Evolutionary conservation across 2,329 filamentous ascomycete genomes (phyloP), one percentile per base, ranked within the genome.

Genomic region (Penicillium verrucosum): DNA sequence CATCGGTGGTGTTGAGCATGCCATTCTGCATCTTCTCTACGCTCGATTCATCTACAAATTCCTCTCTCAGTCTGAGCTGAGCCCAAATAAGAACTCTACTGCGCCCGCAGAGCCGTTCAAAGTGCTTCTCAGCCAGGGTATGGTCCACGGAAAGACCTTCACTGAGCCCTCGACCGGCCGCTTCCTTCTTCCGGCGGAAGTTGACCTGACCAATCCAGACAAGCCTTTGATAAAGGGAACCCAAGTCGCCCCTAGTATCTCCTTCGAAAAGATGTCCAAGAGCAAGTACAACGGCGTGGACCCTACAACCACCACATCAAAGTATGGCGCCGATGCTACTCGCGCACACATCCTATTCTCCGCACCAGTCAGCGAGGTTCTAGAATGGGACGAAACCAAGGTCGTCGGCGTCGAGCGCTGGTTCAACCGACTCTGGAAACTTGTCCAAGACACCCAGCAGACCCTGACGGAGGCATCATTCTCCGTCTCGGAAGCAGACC

Each of bases 231-330:
- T 94, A n/a, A 79, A 79, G 18, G 80, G 81, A 0, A 89, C 85
- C 0, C 84, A 85, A 4, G 75, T 82, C 46, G 66, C 69, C 0
- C 85, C 88, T 1, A 82, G 78, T 29, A 74, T 91, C 18, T 86
- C 84, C 1, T 96, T 83, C 65, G 91, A 96, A 72, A 96, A 96
- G 71, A 96, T 96, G 92, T 94, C 89, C 38, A 96, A 96, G 76
- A 95, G 90, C 67, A 96, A 96, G 73, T 82, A 94, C 76, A 96
- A 96, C 68, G 92, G 92, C 27, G 90, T 96, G 7, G 90, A 96
- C 68, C 92, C 92, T 0, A 85, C 84, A 0, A 79, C 78, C 0
- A 89, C 88, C 61, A 90, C 94, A 56, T 76, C 80, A 8, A 85
- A 84, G 63, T 88, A 94, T 65, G 92, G 92, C 23, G 89, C 91